A percentile compares a stretch with the other conserved stretches of the same genome.
Conservation (phyloP, 2,329 filamentous ascomycete genomes). For the Verticillium tricorpus region DNA sequence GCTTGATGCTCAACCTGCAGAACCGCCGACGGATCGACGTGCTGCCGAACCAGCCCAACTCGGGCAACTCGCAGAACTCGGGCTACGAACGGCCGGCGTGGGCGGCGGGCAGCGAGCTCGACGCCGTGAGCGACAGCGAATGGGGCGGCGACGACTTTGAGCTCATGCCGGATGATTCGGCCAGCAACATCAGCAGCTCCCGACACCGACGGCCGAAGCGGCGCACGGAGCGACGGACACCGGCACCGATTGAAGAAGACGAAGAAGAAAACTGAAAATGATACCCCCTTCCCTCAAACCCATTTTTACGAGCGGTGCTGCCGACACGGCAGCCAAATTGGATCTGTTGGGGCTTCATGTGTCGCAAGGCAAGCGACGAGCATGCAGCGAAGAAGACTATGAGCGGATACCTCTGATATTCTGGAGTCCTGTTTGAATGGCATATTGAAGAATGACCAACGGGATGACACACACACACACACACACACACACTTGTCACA, state of each 20-base stretch:
- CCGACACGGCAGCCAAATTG: neutral
- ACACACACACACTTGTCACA: too few relatives aligned
- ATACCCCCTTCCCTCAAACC: neutral
- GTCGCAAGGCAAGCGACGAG: neutral
- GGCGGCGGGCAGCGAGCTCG: constrained; percentile 38
- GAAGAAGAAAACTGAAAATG: constrained; percentile 46
- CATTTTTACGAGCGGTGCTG: neutral
- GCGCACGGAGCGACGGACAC: constrained; percentile 64
- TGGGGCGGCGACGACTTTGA: constrained; percentile 55
- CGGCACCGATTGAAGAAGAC: constrained; percentile 71
- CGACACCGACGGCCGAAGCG: constrained; percentile 63
- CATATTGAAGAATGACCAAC: neutral
- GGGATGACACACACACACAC: too few relatives aligned
- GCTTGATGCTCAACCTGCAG: constrained; percentile 62
- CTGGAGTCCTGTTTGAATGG: neutral
- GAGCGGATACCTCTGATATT: neutral
- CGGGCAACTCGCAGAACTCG: constrained; percentile 39
- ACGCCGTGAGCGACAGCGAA: constrained; percentile 50
- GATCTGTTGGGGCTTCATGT: neutral
- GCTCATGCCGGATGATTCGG: constrained; percentile 73
- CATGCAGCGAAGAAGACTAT: neutral
- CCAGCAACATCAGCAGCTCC: constrained; percentile 74
- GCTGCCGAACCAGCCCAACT: constrained; percentile 37
- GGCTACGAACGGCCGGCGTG: constrained; percentile 44
- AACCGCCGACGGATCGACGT: constrained; percentile 54